Conservation (phyloP, 2,329 filamentous ascomycete species). For the Xylaria sp. region DNA sequence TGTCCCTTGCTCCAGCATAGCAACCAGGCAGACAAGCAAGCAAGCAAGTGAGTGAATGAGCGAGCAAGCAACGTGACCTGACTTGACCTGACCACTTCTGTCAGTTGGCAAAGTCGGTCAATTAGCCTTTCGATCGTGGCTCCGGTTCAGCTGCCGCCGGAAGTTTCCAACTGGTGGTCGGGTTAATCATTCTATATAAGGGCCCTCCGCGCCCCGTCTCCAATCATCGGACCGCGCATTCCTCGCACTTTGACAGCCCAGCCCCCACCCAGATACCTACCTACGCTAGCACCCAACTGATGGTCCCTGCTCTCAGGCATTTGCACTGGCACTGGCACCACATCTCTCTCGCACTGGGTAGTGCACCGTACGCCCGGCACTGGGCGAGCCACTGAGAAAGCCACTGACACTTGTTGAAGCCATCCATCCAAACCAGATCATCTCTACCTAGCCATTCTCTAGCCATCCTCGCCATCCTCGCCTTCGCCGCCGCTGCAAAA, state of each 20-base stretch:
- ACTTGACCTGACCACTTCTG: neutral
- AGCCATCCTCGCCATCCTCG: constrained; percentile 40
- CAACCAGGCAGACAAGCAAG: neutral
- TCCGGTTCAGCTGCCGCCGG: constrained; percentile 14
- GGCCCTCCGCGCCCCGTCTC: neutral
- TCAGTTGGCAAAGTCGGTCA: neutral
- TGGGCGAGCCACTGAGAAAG: constrained; percentile 14
- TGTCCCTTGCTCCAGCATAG: neutral
- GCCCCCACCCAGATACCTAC: constrained; percentile 37
- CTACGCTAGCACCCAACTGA: constrained; percentile 35
- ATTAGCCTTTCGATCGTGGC: neutral
- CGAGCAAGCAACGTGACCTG: neutral
- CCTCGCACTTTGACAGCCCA: constrained; percentile 29
- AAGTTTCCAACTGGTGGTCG: constrained; percentile 20
- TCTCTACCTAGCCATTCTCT: constrained; percentile 34
- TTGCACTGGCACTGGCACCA: constrained; percentile 25
- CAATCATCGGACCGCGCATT: constrained; percentile 19
- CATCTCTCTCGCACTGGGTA: constrained; percentile 32
- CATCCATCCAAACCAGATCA: constrained; percentile 43
- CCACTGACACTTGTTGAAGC: constrained; percentile 35
- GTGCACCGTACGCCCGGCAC: constrained; percentile 33
- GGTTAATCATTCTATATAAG: neutral
- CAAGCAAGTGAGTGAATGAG: neutral
- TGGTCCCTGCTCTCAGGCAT: neutral
- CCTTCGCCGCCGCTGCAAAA: constrained; percentile 47